A percentile compares a stretch with the other conserved stretches of the same genome.
Conservation (phyloP, 2,329 filamentous ascomycete species). For the Fusarium hainanense region DNA sequence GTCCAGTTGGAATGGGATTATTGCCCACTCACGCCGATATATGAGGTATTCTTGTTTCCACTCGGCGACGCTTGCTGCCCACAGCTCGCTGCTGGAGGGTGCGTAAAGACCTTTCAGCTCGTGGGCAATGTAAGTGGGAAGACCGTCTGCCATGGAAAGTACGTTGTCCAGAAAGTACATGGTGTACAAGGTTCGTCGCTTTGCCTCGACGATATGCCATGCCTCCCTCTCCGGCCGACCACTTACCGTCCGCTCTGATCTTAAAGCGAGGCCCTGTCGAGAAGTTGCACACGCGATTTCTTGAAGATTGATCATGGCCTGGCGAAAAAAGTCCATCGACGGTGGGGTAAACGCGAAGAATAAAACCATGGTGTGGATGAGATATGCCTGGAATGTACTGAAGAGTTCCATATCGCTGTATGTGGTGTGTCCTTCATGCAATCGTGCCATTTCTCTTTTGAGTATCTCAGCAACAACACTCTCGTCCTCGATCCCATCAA, state of each 20-base stretch:
- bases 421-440: slow-evolving; percentile 47
- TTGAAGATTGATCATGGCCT: slow-evolving; percentile 62
- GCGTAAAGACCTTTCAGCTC: slow-evolving; percentile 60
- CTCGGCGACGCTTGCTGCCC: slow-evolving; percentile 53
- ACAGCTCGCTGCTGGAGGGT: slow-evolving; percentile 55
- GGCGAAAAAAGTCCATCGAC: slow-evolving; percentile 49
- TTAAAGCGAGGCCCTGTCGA: slow-evolving; percentile 56
- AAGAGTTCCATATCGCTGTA: slow-evolving; percentile 51
- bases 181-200: slow-evolving; percentile 61
- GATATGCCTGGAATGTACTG: slow-evolving; percentile 62
- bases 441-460: slow-evolving; percentile 56
- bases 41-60: no score
- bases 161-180: slow-evolving; percentile 67
- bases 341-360: slow-evolving; percentile 54
- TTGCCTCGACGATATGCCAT: slow-evolving; percentile 65
- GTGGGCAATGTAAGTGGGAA: slow-evolving; percentile 60
- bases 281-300: slow-evolving; percentile 45
- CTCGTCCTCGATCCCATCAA: slow-evolving; percentile 45
- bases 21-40: slow-evolving; percentile 39
- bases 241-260: slow-evolving; percentile 52
- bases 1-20: slow-evolving; percentile 54
- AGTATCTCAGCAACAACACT: slow-evolving; percentile 51
- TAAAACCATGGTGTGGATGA: slow-evolving; percentile 62
- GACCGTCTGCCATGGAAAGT: slow-evolving; percentile 55
- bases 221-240: slow-evolving; percentile 61